Percentiles rank a stretch among this genome's conserved stretches.
Conservation (phyloP, 495 filamentous ascomycete species). For the Penicillium arizonense region DNA sequence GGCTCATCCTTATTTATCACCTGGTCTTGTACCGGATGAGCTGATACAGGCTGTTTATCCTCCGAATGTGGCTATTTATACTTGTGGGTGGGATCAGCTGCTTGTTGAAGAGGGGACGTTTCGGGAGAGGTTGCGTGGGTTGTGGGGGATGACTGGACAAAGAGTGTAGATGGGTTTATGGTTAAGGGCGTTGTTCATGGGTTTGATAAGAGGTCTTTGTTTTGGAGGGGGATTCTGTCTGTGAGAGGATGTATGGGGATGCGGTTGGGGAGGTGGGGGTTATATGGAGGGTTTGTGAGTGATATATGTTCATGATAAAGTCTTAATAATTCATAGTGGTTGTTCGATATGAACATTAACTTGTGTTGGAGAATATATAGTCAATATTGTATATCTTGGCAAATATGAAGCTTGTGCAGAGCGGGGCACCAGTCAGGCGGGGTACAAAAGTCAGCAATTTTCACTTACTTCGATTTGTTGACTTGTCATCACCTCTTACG, state of each 20-base stretch:
- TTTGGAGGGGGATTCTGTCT: constrained; percentile 10
- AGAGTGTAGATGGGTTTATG: constrained; percentile 12
- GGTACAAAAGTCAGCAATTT: constrained; percentile 13
- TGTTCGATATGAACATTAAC: too few species aligned
- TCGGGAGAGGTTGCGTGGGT: constrained; percentile 14
- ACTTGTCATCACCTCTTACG: background rate
- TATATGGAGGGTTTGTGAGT: constrained; percentile 14
- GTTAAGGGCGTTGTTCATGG: constrained; percentile 24
- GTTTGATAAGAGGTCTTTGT: constrained; percentile 27
- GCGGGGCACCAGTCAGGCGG: constrained; percentile 13
- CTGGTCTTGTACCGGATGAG: constrained; percentile 10
- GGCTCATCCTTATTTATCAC: constrained; percentile 22
- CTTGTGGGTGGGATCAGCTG: constrained; percentile 26
- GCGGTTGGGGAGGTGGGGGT: constrained; percentile 13
- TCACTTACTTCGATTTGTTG: background rate
- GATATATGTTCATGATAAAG: background rate
- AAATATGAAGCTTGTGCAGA: background rate
- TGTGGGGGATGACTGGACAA: constrained; percentile 9
- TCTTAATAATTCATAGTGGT: too few species aligned
- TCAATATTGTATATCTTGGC: too few species aligned
- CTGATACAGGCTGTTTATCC: constrained; percentile 15
- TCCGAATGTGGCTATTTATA: constrained; percentile 19
- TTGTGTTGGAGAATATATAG: too few species aligned
- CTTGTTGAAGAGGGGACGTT: constrained; percentile 24
- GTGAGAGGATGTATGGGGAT: constrained; percentile 24